Evolutionary conservation across 78 protist genomes (phyloP).

Genomic region (Guillardia theta): DNA sequence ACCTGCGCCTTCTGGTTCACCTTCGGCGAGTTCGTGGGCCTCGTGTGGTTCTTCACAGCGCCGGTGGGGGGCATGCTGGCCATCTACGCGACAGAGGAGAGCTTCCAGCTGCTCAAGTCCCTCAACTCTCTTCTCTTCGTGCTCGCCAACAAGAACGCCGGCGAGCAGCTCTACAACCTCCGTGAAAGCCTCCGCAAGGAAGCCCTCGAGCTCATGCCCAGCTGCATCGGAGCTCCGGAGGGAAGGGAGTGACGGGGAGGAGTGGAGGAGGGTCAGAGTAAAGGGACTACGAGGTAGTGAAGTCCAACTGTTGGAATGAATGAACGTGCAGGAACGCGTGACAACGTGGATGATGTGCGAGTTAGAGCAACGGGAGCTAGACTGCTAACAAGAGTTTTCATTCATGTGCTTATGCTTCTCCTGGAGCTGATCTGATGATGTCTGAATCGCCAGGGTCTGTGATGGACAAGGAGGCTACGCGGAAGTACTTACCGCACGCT

Average conservation of each 20-base stretch:
- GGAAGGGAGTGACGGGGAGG: no score
- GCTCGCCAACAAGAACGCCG: not conserved
- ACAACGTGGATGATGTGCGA: no score
- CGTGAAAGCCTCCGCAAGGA: not conserved
- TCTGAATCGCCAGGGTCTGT: constrained; percentile 79
- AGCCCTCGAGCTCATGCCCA: no score
- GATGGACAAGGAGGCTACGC: constrained; percentile 84
- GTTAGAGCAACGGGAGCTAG: no score
- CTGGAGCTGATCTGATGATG: constrained; percentile 15
- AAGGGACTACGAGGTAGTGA: no score
- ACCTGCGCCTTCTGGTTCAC: not conserved
- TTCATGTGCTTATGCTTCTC: no score
- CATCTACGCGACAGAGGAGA: not conserved
- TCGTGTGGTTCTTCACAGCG: not conserved
- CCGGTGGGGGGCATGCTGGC: not conserved
- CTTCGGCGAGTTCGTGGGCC: not conserved
- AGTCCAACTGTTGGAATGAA: no score
- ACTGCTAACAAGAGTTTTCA: no score
- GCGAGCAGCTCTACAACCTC: not conserved
- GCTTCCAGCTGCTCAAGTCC: not conserved
- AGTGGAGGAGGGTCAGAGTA: no score
- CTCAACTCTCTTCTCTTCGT: not conserved
- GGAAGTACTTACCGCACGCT: constrained; percentile 97
- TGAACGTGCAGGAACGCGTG: no score
- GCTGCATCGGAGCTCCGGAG: no score